Base-by-base conservation (phyloP, 768 basidiomycete species). In the Hypholoma sublateritium region DNA sequence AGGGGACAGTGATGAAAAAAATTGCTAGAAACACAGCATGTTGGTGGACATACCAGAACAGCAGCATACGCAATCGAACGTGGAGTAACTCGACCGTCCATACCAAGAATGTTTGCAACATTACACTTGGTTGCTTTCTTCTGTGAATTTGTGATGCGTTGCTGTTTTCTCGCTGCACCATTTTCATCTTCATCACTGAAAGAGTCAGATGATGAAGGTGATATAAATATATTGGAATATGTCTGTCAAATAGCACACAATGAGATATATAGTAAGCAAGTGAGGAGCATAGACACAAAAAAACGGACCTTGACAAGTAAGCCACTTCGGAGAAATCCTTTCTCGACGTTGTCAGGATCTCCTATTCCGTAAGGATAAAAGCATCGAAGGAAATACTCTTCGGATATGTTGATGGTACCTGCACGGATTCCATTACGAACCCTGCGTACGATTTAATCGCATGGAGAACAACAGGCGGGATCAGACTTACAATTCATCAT, bases 1-100 rank as follows among this genome's bases (percentile, higher is more conserved):
- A 58, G 17, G 17, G 47, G 16, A 47, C n/a, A 39, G 35, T n/a
- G 16, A 49, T 49, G 12, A 32, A 14, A 32, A 12, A 13, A 9
- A 14, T 8, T 16, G 13, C 9, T 32, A 24, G 14, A 11, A 45
- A 45, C 21, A 43, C 9, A 16, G 34, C 22, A 55, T 17, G 12
- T 36, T 17, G 35, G 52, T 43, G n/a, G 16, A 59, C 61, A 17
- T 57, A 72, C 69, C 45, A 65, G 52, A 25, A 65, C 64, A 32
- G 66, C 68, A 1, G 67, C 55, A 55, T 70, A 72, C n/a, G 67
- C 70, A 58, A 71, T 70, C 12, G 63, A 56, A 22, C 58, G 57
- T 11, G 62, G 58, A 1, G 66, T 68, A n/a, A 68, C 64, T 22
- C 52, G 57, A 9, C 56, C 56, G 16, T 58, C 37, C 54, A 68